These are phyloP conservation scores for Mycena leptocephala DNA, from an alignment of 768 basidiomycete genomes.

Conservation along the genomic window DNA sequence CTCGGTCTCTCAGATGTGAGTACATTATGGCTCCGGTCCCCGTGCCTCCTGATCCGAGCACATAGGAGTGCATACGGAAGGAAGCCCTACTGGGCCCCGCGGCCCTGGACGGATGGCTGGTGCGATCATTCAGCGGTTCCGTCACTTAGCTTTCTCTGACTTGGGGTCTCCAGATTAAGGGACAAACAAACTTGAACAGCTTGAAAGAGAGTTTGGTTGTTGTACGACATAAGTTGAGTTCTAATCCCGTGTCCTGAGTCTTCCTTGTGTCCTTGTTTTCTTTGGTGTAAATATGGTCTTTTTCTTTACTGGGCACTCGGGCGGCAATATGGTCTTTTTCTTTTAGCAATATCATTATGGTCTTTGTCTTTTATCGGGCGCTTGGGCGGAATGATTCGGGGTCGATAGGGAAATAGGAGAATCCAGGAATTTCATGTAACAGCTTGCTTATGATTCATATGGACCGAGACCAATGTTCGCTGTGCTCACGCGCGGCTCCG, in stretches of 20 bases:
- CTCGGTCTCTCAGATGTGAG: conserved; percentile 25
- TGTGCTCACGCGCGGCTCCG: too few relatives aligned
- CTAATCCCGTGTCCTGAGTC: not conserved
- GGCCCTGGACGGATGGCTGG: conserved; percentile 34
- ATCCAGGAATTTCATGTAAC: too few relatives aligned
- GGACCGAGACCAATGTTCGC: too few relatives aligned
- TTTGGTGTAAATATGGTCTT: too few relatives aligned
- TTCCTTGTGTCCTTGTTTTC: not conserved
- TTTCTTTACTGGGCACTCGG: too few relatives aligned
- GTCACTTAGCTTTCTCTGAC: not conserved
- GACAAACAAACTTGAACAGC: conserved; percentile 22
- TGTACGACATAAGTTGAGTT: conserved; percentile 4
- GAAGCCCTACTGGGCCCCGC: conserved; percentile 25
- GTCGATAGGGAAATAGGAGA: too few relatives aligned
- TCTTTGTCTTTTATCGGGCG: too few relatives aligned
- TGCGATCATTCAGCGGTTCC: not conserved
- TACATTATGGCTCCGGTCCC: not conserved
- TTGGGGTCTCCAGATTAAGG: conserved; percentile 22
- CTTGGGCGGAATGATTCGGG: too few relatives aligned
- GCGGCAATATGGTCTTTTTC: too few relatives aligned
- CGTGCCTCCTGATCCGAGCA: not conserved
- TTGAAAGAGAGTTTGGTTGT: conserved; percentile 21
- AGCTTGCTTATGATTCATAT: too few relatives aligned
- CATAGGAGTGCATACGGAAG: conserved; percentile 25
- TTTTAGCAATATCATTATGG: too few relatives aligned